Percentiles rank a stretch among this genome's conserved stretches.
Conservation (phyloP, 2,329 filamentous ascomycete species). For the Talaromyces atroroseus region DNA sequence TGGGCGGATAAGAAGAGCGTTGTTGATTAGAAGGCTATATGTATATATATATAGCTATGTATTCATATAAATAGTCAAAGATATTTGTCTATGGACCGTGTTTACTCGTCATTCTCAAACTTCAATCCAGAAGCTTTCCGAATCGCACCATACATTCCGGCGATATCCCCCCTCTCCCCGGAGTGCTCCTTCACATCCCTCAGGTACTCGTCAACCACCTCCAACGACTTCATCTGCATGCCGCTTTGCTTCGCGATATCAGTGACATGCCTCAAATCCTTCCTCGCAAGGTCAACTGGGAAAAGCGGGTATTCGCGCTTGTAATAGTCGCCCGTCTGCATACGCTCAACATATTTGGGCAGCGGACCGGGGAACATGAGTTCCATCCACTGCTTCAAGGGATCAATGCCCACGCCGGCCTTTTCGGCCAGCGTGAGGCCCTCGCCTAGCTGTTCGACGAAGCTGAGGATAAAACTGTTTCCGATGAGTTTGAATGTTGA, state of each 20-base stretch:
- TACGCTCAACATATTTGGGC: constrained; percentile 66
- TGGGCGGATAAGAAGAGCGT: constrained; percentile 44
- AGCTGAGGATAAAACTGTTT: constrained; percentile 80
- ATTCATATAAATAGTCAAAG: not conserved
- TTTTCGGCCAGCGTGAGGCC: constrained; percentile 76
- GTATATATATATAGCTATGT: not conserved
- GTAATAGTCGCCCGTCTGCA: constrained; percentile 72
- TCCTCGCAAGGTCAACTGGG: constrained; percentile 72
- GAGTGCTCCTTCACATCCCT: constrained; percentile 62
- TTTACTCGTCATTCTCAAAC: constrained; percentile 12
- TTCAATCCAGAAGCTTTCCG: constrained; percentile 65
- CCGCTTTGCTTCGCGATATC: constrained; percentile 60
- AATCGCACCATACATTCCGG: constrained; percentile 74
- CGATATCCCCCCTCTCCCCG: constrained; percentile 70
- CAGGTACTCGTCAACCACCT: constrained; percentile 65
- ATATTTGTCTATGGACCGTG: not conserved
- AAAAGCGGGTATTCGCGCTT: constrained; percentile 65
- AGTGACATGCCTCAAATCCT: constrained; percentile 72
- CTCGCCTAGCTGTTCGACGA: constrained; percentile 74
- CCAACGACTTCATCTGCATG: constrained; percentile 57
- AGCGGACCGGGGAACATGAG: constrained; percentile 71
- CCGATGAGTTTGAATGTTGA: constrained; percentile 74
- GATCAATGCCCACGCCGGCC: constrained; percentile 64
- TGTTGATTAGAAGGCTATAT: constrained; percentile 44
- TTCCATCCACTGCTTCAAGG: constrained; percentile 66